A percentile compares a stretch with the other conserved stretches of the same genome.
phyloP scores from a whole-genome alignment of 768 basidiomycete genomes.

The Podaxis carcinomalis region DNA sequence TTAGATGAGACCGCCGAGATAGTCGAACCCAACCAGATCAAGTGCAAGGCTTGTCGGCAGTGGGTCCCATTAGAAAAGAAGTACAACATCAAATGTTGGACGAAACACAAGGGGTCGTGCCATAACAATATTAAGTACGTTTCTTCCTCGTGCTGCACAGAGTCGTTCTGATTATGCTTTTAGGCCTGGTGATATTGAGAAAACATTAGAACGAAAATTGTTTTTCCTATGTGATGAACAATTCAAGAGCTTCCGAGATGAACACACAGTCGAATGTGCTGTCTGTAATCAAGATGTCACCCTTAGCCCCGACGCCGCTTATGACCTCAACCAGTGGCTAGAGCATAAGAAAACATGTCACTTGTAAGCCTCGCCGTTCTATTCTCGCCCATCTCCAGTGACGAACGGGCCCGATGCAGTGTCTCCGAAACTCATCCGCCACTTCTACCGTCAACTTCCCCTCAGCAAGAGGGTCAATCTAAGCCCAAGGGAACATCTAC shows the following conservation, averaged over 20 bases:
- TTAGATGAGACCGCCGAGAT: conserved; percentile 48
- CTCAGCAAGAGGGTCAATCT: background rate
- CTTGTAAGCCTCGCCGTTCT: conserved; percentile 16
- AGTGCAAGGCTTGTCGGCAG: conserved; percentile 58
- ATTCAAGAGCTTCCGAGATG: conserved; percentile 41
- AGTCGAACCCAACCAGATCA: conserved; percentile 45
- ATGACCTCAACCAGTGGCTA: conserved; percentile 57
- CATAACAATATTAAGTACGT: conserved; percentile 33
- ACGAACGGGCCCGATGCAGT: background rate
- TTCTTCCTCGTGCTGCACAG: conserved; percentile 6
- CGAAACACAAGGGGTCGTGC: conserved; percentile 45
- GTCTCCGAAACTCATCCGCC: background rate
- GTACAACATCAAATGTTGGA: conserved; percentile 54
- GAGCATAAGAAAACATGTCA: conserved; percentile 55
- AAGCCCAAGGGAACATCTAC: background rate
- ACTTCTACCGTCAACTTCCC: background rate
- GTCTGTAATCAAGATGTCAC: conserved; percentile 42
- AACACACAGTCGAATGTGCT: conserved; percentile 44
- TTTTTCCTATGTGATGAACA: conserved; percentile 61
- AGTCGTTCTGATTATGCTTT: conserved; percentile 3
- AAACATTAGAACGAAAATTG: conserved; percentile 59
- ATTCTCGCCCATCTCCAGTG: conserved; percentile 1
- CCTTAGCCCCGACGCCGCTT: conserved; percentile 49
- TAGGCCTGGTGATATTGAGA: conserved; percentile 57
- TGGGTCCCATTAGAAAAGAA: conserved; percentile 53